Conservation (phyloP, 2,329 filamentous ascomycete species). For the Trichoderma sp. region DNA sequence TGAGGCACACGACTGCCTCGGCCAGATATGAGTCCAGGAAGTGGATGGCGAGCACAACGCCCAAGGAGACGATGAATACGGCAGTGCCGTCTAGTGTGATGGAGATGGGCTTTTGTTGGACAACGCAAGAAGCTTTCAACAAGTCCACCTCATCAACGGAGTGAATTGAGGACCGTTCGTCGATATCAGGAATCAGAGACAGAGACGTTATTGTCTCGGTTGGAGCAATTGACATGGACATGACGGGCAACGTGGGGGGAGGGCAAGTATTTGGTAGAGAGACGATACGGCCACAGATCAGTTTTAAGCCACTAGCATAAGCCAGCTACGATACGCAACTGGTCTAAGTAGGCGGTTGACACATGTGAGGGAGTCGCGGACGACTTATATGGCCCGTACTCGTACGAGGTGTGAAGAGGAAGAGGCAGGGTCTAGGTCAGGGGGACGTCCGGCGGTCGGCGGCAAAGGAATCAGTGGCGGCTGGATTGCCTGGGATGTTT, state of each 20-base stretch:
- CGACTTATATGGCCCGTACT: background rate
- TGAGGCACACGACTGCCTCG: slow-evolving; percentile 51
- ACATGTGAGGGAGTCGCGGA: slow-evolving; percentile 4
- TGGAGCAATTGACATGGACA: slow-evolving; percentile 34
- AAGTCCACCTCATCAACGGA: slow-evolving; percentile 1
- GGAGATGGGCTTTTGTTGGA: slow-evolving; percentile 53
- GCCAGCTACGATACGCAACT: background rate
- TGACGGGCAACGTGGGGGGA: slow-evolving; percentile 16
- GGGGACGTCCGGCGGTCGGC: slow-evolving; percentile 22
- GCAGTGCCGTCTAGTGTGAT: slow-evolving; percentile 54
- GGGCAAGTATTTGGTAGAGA: background rate
- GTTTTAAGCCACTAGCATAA: background rate
- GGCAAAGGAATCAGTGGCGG: background rate
- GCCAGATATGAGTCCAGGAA: slow-evolving; percentile 50
- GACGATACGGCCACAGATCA: background rate
- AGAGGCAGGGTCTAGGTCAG: slow-evolving; percentile 7
- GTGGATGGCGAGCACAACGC: slow-evolving; percentile 55
- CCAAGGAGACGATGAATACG: slow-evolving; percentile 47
- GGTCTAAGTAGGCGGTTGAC: background rate
- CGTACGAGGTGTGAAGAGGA: background rate
- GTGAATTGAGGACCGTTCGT: slow-evolving; percentile 1
- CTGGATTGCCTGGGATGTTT: slow-evolving; percentile 3
- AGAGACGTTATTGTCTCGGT: slow-evolving; percentile 29
- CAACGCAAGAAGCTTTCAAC: slow-evolving; percentile 21
- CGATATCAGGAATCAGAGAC: slow-evolving; percentile 26